Conservation (phyloP, 257 asterid species). For the Scutellaria barbata region DNA sequence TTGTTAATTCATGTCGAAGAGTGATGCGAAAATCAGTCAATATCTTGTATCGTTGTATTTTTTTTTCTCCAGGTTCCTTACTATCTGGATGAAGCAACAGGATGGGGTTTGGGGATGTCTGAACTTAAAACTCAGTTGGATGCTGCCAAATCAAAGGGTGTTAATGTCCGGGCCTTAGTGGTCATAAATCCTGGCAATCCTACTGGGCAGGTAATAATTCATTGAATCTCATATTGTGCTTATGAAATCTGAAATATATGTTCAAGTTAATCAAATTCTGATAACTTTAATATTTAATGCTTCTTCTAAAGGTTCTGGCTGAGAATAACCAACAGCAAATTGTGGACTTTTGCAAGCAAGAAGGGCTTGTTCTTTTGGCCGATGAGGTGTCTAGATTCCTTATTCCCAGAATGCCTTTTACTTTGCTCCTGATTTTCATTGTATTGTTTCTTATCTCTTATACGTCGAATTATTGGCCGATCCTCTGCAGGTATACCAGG, state of each 20-base stretch:
- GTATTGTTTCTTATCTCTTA: background rate
- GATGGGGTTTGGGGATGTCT: constrained; percentile 91
- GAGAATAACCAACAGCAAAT: constrained; percentile 73
- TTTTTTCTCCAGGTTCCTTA: constrained; percentile 73
- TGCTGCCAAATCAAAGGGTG: constrained; percentile 77
- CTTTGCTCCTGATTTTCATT: constrained; percentile 1
- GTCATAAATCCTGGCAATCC: constrained; percentile 99
- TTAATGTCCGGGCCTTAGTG: constrained; percentile 79
- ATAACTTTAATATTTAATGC: constrained; percentile 26
- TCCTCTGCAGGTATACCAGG: constrained; percentile 85
- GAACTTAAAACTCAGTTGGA: constrained; percentile 86
- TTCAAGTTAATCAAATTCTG: constrained; percentile 12
- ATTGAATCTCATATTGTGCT: background rate
- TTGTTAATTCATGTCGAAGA: background rate
- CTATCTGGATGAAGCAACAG: constrained; percentile 92
- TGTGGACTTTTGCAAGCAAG: constrained; percentile 94
- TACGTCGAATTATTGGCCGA: constrained; percentile 16
- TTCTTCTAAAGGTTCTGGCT: constrained; percentile 42
- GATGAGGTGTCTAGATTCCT: constrained; percentile 71
- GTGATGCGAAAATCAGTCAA: background rate
- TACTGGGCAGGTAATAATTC: constrained; percentile 80
- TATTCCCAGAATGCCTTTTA: background rate
- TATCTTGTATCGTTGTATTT: background rate
- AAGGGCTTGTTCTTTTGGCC: constrained; percentile 97
- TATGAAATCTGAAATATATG: background rate